A percentile compares a stretch with the other conserved stretches of the same genome.
These are phyloP conservation scores for Pseudogymnoascus sp. DNA, from an alignment of 2,329 filamentous ascomycete species.

Conservation along the genomic window DNA sequence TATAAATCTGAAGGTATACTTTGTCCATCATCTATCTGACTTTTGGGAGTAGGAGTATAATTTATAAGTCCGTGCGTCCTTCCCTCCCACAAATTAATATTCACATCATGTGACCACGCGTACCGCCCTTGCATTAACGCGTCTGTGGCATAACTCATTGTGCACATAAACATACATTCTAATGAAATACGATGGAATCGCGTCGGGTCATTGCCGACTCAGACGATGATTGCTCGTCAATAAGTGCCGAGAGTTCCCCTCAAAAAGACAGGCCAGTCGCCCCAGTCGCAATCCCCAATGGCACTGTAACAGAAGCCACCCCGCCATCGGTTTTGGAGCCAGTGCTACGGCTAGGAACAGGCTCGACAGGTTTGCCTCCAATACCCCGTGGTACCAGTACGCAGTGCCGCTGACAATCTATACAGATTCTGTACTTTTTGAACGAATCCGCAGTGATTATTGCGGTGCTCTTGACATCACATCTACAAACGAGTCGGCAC, in stretches of 20 bases:
- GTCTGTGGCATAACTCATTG: not conserved
- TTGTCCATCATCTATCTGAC: not conserved
- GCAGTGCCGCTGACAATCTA: not conserved
- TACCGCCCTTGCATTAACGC: not conserved
- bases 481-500: not conserved
- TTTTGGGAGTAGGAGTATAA: not conserved
- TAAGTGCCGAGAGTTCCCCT: constrained; percentile 9
- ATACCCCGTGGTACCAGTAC: not conserved
- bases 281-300: not conserved
- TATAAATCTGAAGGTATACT: not conserved
- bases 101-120: not conserved
- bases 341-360: constrained; percentile 2
- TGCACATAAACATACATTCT: not conserved
- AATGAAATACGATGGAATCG: constrained; percentile 22
- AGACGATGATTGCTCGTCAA: constrained; percentile 24
- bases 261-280: not conserved
- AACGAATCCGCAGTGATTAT: constrained; percentile 11
- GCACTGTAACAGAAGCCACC: not conserved
- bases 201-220: constrained; percentile 31
- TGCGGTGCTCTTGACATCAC: not conserved
- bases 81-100: not conserved
- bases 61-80: not conserved
- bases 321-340: not conserved
- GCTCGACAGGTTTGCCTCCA: constrained; percentile 10
- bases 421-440: constrained; percentile 13